Evolutionary conservation across 2,329 filamentous ascomycete genomes (phyloP), one percentile per base, ranked within the genome.

Genomic region (Diaporthe eres): DNA sequence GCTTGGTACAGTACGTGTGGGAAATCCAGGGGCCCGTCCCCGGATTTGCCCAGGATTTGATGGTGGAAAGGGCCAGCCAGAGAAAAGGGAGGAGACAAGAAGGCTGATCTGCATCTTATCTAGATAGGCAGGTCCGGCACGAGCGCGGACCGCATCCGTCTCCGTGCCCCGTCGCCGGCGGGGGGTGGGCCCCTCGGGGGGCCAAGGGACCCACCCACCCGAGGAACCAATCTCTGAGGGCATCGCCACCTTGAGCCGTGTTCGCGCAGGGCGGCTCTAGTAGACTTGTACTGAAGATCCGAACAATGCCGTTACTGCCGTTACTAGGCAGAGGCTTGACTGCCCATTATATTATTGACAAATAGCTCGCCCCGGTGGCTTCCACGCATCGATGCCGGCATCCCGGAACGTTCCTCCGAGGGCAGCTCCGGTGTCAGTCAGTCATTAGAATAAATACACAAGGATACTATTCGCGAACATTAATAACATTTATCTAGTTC

Each of bases 101-200:
- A 51, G 13, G 22, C 31, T 39, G 63, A 68, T 68, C 65, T 68
- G 47, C 65, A 68, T 68, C 31, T 68, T 68, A 68, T 68, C 65
- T 68, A 68, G 65, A 68, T 68, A 55, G 65, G 47, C 65, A 51
- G 34, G 42, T 39, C 63, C 63, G 65, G 65, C 65, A 53, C 17
- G 60, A 68, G 65, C 47, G 31, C 65, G 65, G 65, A 42, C 65
- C 65, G 65, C 65, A 53, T 37, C 65, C 65, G 65, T 39, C 65
- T 55, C 65, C 65, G 65, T 68, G 65, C 49, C 34, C 9, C 8
- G 44, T 51, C 34, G 65, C 47, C 65, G 63, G 31, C 49, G 65
- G 47, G 42, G 63, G 44, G 22, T 31, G 63, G 63, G 28, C 13
- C 63, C 22, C 2, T 28, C 63, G 6, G n/a, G 12, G 47, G 31